Evolutionary conservation across 495 filamentous ascomycete species (phyloP), one percentile per base, ranked within the genome.

Genomic region (Saxispiralis lemnorum): DNA sequence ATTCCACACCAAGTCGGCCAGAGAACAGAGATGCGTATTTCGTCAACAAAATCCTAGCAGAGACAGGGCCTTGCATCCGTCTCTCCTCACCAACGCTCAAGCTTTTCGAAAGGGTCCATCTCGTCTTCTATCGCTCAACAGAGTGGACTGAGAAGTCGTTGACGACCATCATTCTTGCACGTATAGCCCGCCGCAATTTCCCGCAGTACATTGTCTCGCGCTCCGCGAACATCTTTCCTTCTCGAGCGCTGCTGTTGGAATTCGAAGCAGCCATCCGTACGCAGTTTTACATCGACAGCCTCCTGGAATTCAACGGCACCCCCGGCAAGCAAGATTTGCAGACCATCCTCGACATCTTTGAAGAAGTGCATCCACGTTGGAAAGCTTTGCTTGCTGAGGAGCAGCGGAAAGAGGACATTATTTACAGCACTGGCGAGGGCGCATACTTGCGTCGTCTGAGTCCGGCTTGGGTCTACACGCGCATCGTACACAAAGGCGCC

Each of bases 101-200:
- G 45, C 70, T 97, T 4, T 97, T 97, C 52, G 86, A 94, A 56
- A 73, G 89, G 24, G 83, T 95, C 1, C 88, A 96, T 61, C 63
- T 97, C 6, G 87, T 97, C 39, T 96, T 94, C 56, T 95, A 95
- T 56, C 71, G 87, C 24, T 95, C 87, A 20, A 93, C 87, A 0
- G 86, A 94, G 57, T 96, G 88, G 87, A 89, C 87, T 0, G 89
- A 95, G 52, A 95, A 93, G 52, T 94, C 88, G 10, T 70, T 97
- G 2, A 94, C 83, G 1, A 88, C 87, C 2, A 88, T 96, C 47
- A 93, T 97, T 44, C 73, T 97, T 10, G 83, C 89, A 12, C 83
- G 85, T 42, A 89, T 86, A 20, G 78, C 83, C 6, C 73, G 75
- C 37, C 73, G 81, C 17, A 94, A 87, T 56, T 96, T 94, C 43